These are phyloP conservation scores for Trametes gibbosa DNA, from an alignment of 768 basidiomycete species.

Conservation along the genomic window DNA sequence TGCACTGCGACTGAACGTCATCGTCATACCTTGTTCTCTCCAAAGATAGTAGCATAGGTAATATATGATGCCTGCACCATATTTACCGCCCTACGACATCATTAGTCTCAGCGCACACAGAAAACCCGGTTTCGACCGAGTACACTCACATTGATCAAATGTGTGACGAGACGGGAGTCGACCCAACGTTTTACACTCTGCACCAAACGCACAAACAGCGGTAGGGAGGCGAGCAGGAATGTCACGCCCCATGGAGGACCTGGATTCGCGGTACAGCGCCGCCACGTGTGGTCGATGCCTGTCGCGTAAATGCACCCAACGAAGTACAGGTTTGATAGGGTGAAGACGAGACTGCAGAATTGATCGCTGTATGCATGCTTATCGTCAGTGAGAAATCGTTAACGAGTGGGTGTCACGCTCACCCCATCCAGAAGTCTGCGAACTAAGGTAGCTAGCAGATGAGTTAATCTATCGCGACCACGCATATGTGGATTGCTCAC, in stretches of 20 bases:
- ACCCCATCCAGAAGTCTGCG: slow-evolving; percentile 90
- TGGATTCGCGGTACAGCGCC: slow-evolving; percentile 40
- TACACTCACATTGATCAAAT: slow-evolving; percentile 78
- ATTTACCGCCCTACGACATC: slow-evolving; percentile 74
- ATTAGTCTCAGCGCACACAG: neutral
- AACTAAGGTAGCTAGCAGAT: slow-evolving; percentile 43
- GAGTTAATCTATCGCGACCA: neutral
- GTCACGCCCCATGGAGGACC: slow-evolving; percentile 59
- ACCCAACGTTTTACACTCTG: slow-evolving; percentile 87
- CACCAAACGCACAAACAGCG: slow-evolving; percentile 72
- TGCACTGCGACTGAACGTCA: neutral
- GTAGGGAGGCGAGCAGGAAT: slow-evolving; percentile 59
- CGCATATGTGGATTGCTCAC: slow-evolving; percentile 35
- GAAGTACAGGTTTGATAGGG: slow-evolving; percentile 69
- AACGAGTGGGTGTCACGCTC: slow-evolving; percentile 19
- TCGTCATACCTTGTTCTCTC: slow-evolving; percentile 56
- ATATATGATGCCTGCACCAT: slow-evolving; percentile 60
- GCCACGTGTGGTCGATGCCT: slow-evolving; percentile 40
- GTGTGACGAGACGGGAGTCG: slow-evolving; percentile 71
- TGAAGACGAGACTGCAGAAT: slow-evolving; percentile 76
- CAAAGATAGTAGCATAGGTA: slow-evolving; percentile 75
- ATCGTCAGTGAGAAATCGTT: neutral
- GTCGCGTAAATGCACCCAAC: slow-evolving; percentile 70
- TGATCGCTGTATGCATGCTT: slow-evolving; percentile 55
- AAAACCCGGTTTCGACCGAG: neutral